These are phyloP conservation scores for Leccinum ochraceum DNA, from an alignment of 768 basidiomycete genomes.

Conservation along the genomic window DNA sequence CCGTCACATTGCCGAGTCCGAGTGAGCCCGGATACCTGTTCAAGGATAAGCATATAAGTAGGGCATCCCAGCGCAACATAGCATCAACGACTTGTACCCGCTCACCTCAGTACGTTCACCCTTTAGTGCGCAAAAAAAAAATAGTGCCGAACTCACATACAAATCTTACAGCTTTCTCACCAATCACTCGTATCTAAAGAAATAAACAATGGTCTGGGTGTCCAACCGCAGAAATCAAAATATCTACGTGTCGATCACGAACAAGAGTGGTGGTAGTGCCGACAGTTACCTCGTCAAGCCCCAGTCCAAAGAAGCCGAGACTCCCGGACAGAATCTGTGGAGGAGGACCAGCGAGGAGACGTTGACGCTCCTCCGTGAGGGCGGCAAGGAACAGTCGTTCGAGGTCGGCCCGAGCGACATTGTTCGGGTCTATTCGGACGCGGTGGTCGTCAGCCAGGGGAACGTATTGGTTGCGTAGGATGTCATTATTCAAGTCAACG, in stretches of 20 bases:
- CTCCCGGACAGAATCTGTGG: conserved; percentile 6
- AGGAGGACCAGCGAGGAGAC: conserved; percentile 7
- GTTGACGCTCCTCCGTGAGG: conserved; percentile 5
- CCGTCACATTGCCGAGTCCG: no score
- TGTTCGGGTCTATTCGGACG: conserved; percentile 14
- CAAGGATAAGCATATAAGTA: no score
- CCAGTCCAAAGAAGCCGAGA: neutral
- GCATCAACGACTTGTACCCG: no score
- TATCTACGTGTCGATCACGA: conserved; percentile 8
- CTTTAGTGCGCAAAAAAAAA: no score
- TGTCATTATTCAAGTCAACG: neutral
- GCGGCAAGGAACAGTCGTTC: conserved; percentile 8
- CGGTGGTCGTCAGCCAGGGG: conserved; percentile 12
- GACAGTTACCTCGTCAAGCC: neutral
- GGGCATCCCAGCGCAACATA: no score
- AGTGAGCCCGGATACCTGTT: no score
- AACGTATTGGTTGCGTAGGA: neutral
- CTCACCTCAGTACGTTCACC: no score
- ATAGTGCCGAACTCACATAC: no score
- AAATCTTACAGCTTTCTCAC: no score
- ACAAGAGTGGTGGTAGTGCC: conserved; percentile 5
- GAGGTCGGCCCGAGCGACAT: conserved; percentile 12
- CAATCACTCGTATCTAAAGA: neutral
- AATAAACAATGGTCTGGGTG: conserved; percentile 15
- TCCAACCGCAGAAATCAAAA: conserved; percentile 4